Evolutionary conservation across 1,139 yeast genomes (phyloP).

Genomic region (Yamadazyma triangularis): DNA sequence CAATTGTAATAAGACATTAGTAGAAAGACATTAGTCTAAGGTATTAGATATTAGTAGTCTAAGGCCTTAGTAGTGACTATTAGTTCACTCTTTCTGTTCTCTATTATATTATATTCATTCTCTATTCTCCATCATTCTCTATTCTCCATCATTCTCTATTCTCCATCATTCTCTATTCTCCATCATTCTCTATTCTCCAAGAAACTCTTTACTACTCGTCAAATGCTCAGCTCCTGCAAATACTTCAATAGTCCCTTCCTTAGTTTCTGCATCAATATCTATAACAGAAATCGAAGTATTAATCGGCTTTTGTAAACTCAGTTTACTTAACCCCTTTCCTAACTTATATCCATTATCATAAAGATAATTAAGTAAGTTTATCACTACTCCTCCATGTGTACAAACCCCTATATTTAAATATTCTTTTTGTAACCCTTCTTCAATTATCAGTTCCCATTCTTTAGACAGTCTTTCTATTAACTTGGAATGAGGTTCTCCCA

Average conservation of each 20-base stretch:
- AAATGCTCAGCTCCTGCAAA: slow-evolving; percentile 64
- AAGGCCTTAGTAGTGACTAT: too few species aligned
- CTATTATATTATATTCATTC: too few species aligned
- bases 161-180: too few species aligned
- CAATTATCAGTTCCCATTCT: slow-evolving; percentile 45
- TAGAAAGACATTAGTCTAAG: too few species aligned
- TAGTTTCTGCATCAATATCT: slow-evolving; percentile 40
- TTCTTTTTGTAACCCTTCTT: slow-evolving; percentile 23
- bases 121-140: too few species aligned
- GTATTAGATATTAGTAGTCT: too few species aligned
- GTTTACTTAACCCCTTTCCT: slow-evolving; percentile 28
- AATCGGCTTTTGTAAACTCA: slow-evolving; percentile 56
- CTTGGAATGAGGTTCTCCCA: slow-evolving; percentile 50
- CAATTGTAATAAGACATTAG: too few species aligned
- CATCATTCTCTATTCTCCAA: too few species aligned
- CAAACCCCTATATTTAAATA: slow-evolving; percentile 56
- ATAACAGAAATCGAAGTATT: slow-evolving; percentile 70
- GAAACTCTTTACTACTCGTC: too few species aligned
- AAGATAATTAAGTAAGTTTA: slow-evolving; percentile 50
- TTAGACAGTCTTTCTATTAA: slow-evolving; percentile 47
- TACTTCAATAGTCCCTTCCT: slow-evolving; percentile 38
- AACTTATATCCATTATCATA: slow-evolving; percentile 37
- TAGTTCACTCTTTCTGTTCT: too few species aligned
- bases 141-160: too few species aligned
- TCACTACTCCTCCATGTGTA: slow-evolving; percentile 85